phyloP scores from a whole-genome alignment of 2,329 filamentous ascomycete species.

The Geosmithia putterillii region DNA sequence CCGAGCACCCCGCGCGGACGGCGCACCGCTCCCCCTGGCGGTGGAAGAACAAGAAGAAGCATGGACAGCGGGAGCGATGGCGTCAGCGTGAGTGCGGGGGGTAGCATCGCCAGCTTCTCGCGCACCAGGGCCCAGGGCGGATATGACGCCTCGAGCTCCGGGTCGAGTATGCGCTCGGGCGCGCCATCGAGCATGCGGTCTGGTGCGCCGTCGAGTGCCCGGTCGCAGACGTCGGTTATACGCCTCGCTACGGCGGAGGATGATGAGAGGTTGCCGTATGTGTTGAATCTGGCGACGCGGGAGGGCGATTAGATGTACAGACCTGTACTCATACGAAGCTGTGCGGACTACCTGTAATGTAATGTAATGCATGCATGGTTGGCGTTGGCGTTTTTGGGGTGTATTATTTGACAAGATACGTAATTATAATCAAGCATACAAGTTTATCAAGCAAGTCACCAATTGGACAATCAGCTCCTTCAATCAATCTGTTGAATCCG shows the following conservation, averaged over 20 bases:
- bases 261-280: conserved; percentile 19
- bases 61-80: neutral
- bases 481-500: too few relatives aligned
- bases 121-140: neutral
- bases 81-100: neutral
- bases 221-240: conserved; percentile 28
- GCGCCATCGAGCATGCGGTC: conserved; percentile 27
- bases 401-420: too few relatives aligned
- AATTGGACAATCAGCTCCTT: too few relatives aligned
- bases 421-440: too few relatives aligned
- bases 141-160: too few relatives aligned
- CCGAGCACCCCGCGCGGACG: conserved; percentile 39
- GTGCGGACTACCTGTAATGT: too few relatives aligned
- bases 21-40: conserved; percentile 12
- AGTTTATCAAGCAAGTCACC: too few relatives aligned
- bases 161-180: conserved; percentile 17
- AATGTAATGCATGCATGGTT: too few relatives aligned
- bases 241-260: conserved; percentile 28
- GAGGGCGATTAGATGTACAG: too few relatives aligned
- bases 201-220: conserved; percentile 19
- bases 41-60: too few relatives aligned
- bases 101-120: neutral
- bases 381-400: too few relatives aligned
- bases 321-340: too few relatives aligned
- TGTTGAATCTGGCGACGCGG: conserved; percentile 20